A percentile compares a stretch with the other conserved stretches of the same genome.
phyloP scores from a whole-genome alignment of 129 eudicot genomes.

The Artemisia tridentata region DNA sequence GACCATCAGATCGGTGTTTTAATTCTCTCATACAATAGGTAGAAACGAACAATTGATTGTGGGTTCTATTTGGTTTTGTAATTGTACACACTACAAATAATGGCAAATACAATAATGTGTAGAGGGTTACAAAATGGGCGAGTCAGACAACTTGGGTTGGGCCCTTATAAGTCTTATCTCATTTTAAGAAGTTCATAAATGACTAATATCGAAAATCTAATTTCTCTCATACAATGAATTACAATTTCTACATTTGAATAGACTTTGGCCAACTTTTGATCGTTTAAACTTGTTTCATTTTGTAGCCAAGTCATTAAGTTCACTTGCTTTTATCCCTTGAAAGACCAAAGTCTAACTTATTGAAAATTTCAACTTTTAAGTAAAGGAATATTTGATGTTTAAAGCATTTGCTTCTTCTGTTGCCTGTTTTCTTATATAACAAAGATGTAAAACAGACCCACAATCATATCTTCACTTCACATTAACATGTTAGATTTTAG shows the following conservation, averaged over 20 bases:
- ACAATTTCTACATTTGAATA: neutral
- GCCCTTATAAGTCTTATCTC: neutral
- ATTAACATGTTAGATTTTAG: neutral
- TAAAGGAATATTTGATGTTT: neutral
- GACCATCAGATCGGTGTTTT: neutral
- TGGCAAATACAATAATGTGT: no score
- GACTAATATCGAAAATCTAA: neutral
- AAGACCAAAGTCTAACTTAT: no score
- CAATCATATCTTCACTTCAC: neutral
- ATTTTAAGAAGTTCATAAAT: no score
- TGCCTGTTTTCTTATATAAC: neutral
- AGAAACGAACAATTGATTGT: neutral
- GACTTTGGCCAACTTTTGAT: neutral
- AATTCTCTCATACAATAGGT: neutral
- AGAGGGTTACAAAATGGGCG: no score
- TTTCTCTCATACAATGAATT: neutral
- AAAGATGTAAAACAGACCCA: neutral
- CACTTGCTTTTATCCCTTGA: neutral
- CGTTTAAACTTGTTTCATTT: neutral
- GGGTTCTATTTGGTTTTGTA: constrained; percentile 8
- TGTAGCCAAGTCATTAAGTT: neutral
- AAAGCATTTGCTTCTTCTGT: neutral
- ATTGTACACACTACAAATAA: no score
- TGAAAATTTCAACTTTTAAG: no score
- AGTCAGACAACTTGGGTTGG: no score